phyloP scores from a whole-genome alignment of 148 eudicot species.

The Pharnaceum exiguum region DNA sequence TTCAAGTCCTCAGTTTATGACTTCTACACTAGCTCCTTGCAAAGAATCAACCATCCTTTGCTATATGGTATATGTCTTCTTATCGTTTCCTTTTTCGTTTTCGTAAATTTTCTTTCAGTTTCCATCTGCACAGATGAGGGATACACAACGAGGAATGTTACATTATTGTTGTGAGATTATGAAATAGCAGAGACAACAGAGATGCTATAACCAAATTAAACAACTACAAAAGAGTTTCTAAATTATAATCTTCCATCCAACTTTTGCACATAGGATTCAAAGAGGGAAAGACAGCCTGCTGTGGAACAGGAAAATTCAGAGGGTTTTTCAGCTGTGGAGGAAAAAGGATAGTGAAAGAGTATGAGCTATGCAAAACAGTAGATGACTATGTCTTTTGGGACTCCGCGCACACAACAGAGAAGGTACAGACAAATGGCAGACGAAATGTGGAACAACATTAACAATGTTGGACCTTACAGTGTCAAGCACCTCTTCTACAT shows the following conservation, averaged over 20 bases:
- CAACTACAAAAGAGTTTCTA: too few species aligned
- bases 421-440: constrained; percentile 20
- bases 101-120: too few species aligned
- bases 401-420: constrained; percentile 24
- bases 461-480: constrained; percentile 3
- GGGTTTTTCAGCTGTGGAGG: constrained; percentile 22
- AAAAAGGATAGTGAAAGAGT: constrained; percentile 11
- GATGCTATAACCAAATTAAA: too few species aligned
- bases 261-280: constrained; percentile 32
- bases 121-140: too few species aligned
- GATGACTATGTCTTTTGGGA: constrained; percentile 29
- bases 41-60: constrained; percentile 16
- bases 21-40: constrained; percentile 9
- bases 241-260: too few species aligned
- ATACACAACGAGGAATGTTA: too few species aligned
- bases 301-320: constrained; percentile 34
- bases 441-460: constrained; percentile 21
- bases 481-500: constrained; percentile 20
- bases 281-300: constrained; percentile 30
- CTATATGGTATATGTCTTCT: constrained; percentile 24
- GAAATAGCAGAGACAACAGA: too few species aligned
- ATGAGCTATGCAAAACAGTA: constrained; percentile 19
- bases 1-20: constrained; percentile 28
- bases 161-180: too few species aligned
- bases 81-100: too few species aligned